phyloP scores from a whole-genome alignment of 768 basidiomycete species.

The Boletus tomentosulus region DNA sequence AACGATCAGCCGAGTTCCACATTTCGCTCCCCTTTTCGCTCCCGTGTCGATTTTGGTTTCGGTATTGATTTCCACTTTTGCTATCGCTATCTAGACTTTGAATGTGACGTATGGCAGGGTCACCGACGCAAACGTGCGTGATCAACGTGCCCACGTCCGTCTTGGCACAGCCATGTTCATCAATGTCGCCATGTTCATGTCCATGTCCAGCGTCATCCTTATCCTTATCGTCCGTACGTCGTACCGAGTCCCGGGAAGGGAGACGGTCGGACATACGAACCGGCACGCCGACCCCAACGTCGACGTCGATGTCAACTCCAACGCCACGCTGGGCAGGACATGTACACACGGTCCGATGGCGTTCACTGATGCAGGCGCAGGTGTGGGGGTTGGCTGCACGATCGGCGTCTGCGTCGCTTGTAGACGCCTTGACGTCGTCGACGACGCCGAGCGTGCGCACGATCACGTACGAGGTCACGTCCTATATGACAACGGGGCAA shows the following conservation, averaged over 20 bases:
- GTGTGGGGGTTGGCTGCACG: no score
- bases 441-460: conserved; percentile 78
- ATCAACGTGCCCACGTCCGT: no score
- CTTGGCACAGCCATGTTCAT: no score
- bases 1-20: neutral
- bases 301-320: no score
- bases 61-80: neutral
- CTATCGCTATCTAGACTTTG: no score
- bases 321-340: neutral
- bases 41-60: neutral
- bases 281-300: no score
- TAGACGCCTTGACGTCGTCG: conserved; percentile 71
- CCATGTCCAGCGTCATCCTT: no score
- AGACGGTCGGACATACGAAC: no score
- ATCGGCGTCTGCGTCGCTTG: conserved; percentile 41
- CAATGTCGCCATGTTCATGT: no score
- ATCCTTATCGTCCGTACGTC: neutral
- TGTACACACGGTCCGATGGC: neutral
- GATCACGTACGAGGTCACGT: conserved; percentile 77
- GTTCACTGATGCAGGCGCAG: no score
- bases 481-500: conserved; percentile 45
- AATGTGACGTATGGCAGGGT: no score
- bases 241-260: neutral
- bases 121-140: neutral
- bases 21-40: no score